Base-by-base conservation (phyloP, 2,329 filamentous ascomycete genomes). In the Aspergillus intermedius region DNA sequence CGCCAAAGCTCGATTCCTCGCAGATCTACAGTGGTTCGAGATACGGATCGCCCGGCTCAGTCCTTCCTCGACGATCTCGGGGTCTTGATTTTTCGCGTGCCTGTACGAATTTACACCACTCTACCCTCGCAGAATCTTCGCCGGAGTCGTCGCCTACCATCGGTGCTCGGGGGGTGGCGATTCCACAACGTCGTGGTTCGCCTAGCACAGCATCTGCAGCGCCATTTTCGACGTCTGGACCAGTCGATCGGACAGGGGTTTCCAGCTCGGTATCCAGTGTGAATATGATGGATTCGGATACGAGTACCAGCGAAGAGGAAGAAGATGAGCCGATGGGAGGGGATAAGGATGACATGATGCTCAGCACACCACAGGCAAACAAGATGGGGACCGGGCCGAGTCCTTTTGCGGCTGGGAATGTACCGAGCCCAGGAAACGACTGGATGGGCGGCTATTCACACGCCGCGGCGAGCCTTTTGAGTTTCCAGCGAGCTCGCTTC, bases 101-200 rank as follows among this genome's bases (percentile, higher is more conserved):
- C 9, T 93, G 89, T 53, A 96, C 91, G 9, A 95, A 91, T 64
- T 77, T 98, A 19, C 93, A 97, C 70, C 93, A 97, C 69, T 96
- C 91, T 13, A 97, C 88, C 0, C 79, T 97, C 7, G 91, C 91
- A 48, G 88, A 95, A 65, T 87, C 88, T 1, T 93, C 88, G 4
- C 90, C 91, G 3, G 90, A 95, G 66, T 93, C 89, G 0, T 96
- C 91, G 0, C 93, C 93, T 0, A 91, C 86, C 10, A 84, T 93
- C 47, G 83, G 84, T 46, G 84, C 85, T 37, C 82, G 86, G 54
- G 78, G 77, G 2, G 75, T 84, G 63, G 75, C 74, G 49, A 83
- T 84, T 47, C 80, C 81, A 3, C 70, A 74, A 35, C 72, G 79
- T 45, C 80, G 77, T 49, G 66, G 68, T 55, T 86, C 84, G 3